A percentile compares a stretch with the other conserved stretches of the same genome.
phyloP scores from a whole-genome alignment of 164 flowering plant species.

The Paratinospora sagittata region DNA sequence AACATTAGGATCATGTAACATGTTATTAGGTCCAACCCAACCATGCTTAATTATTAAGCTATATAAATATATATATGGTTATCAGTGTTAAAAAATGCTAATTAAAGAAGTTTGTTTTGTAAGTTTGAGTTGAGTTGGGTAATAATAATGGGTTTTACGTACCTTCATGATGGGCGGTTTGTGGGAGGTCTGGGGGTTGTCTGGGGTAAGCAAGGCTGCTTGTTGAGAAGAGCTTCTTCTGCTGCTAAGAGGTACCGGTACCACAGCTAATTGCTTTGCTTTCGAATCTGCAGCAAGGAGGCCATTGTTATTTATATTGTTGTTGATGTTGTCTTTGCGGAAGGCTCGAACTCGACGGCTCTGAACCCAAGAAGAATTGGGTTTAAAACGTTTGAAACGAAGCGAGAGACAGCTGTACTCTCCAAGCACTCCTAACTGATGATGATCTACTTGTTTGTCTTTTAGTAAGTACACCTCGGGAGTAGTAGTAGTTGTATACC shows the following conservation, averaged over 20 bases:
- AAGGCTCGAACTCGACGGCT: conserved; percentile 12
- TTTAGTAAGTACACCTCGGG: conserved; percentile 23
- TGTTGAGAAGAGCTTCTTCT: conserved; percentile 16
- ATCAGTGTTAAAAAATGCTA: not conserved
- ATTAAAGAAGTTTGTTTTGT: not conserved
- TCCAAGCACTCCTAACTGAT: conserved; percentile 20
- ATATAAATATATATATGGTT: no score
- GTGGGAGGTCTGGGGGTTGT: conserved; percentile 24
- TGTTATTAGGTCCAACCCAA: no score
- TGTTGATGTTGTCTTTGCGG: not conserved
- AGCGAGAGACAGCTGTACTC: conserved; percentile 11
- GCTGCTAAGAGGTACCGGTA: conserved; percentile 6
- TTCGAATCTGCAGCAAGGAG: conserved; percentile 3
- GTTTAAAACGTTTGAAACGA: conserved; percentile 11
- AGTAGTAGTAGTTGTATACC: conserved; percentile 15
- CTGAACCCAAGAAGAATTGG: not conserved
- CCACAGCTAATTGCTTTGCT: conserved; percentile 1
- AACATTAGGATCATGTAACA: not conserved
- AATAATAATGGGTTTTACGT: no score
- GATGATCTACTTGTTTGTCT: conserved; percentile 30
- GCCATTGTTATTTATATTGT: not conserved
- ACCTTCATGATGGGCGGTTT: conserved; percentile 52
- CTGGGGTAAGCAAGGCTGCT: conserved; percentile 42
- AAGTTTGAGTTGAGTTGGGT: not conserved
- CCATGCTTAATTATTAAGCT: no score